Evolutionary conservation across 352 stramenopile genomes (phyloP).

Genomic region (Pythium rishiriense): DNA sequence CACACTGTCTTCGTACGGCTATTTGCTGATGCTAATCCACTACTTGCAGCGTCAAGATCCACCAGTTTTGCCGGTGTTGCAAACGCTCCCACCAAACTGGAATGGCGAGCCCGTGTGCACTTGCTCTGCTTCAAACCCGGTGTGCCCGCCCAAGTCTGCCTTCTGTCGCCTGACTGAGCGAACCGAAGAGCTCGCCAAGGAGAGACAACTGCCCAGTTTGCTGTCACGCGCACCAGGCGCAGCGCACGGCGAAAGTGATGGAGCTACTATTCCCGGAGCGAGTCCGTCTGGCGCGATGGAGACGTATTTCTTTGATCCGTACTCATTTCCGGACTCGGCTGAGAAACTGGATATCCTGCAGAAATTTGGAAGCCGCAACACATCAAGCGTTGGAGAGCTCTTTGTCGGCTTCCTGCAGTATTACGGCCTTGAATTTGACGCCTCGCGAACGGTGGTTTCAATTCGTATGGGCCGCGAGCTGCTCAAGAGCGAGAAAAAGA

Average conservation of each 20-base stretch:
- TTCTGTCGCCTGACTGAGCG: conserved; percentile 45
- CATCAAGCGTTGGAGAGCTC: conserved; percentile 57
- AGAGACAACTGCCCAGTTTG: conserved; percentile 45
- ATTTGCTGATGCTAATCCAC: conserved; percentile 84
- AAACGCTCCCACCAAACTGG: conserved; percentile 64
- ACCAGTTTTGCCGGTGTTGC: conserved; percentile 72
- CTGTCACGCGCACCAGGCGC: conserved; percentile 48
- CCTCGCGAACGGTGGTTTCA: conserved; percentile 64
- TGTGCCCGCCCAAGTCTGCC: conserved; percentile 31
- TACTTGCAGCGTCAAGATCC: conserved; percentile 75
- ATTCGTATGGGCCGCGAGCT: conserved; percentile 64
- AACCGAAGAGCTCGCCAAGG: conserved; percentile 28
- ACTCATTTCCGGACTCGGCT: conserved; percentile 47
- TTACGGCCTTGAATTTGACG: conserved; percentile 73
- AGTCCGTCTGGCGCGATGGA: conserved; percentile 38
- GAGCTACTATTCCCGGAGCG: background rate
- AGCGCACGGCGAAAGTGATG: conserved; percentile 18
- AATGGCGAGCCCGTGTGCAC: conserved; percentile 32
- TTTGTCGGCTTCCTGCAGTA: conserved; percentile 78
- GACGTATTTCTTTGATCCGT: conserved; percentile 86
- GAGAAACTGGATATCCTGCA: conserved; percentile 46
- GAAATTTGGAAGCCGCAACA: conserved; percentile 50
- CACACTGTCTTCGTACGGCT: conserved; percentile 84
- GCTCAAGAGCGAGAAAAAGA: conserved; percentile 78
- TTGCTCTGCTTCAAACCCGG: conserved; percentile 21